Percentiles rank a stretch among this genome's conserved stretches.
Conservation (phyloP, 1,139 yeast species). For the Dujonia santamariae region DNA sequence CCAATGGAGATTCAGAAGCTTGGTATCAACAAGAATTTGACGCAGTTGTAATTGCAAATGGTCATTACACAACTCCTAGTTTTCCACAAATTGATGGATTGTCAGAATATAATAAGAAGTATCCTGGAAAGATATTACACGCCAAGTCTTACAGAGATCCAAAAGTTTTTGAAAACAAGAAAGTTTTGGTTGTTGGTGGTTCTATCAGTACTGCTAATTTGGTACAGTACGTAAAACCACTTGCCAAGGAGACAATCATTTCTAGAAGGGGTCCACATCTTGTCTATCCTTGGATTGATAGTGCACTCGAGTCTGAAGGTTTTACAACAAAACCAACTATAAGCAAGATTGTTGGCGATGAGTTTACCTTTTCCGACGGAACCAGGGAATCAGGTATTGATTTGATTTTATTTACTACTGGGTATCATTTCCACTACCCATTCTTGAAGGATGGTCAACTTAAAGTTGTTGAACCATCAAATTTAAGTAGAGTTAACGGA, state of each 20-base stretch:
- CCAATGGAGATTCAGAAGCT: conserved; percentile 18
- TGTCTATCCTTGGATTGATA: conserved; percentile 29
- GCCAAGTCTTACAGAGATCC: conserved; percentile 57
- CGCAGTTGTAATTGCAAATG: conserved; percentile 51
- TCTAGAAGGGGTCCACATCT: conserved; percentile 33
- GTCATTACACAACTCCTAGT: conserved; percentile 52
- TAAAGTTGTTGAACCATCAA: conserved; percentile 22
- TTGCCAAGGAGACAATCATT: conserved; percentile 33
- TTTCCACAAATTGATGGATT: conserved; percentile 53
- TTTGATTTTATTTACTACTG: conserved; percentile 32
- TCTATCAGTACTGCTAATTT: conserved; percentile 50
- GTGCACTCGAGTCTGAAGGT: conserved; percentile 37
- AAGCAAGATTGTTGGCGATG: conserved; percentile 21
- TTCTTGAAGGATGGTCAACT: conserved; percentile 21
- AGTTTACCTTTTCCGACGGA: conserved; percentile 30
- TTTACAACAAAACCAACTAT: conserved; percentile 29
- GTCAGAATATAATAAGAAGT: conserved; percentile 40
- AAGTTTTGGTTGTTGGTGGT: conserved; percentile 49
- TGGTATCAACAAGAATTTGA: conserved; percentile 47
- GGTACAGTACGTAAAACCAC: conserved; percentile 47
- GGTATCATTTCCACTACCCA: conserved; percentile 37
- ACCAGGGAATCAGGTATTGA: conserved; percentile 22
- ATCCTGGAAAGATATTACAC: conserved; percentile 53
- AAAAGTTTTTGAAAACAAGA: conserved; percentile 39
- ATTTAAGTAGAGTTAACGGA: conserved; percentile 30